These are phyloP conservation scores for Kuraishia hungarica DNA, from an alignment of 805 yeast genomes.

Conservation along the genomic window DNA sequence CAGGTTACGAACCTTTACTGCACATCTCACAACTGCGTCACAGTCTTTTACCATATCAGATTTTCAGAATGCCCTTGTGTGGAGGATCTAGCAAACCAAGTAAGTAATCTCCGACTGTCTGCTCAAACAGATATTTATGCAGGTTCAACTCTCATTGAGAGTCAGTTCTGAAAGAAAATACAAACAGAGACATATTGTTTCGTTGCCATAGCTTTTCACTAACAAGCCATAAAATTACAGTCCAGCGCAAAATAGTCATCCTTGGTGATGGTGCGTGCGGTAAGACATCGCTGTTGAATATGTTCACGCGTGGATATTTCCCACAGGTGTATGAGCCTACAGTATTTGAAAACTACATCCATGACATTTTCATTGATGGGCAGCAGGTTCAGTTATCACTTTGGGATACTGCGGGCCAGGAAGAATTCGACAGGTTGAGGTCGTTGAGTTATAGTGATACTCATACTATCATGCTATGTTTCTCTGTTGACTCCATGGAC, in stretches of 20 bases:
- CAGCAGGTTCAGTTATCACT: conserved; percentile 85
- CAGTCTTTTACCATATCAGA: background rate
- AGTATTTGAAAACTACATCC: conserved; percentile 94
- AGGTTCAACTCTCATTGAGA: too few relatives aligned
- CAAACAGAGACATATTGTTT: background rate
- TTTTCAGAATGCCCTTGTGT: conserved; percentile 30
- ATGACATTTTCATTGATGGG: conserved; percentile 92
- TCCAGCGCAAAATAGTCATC: conserved; percentile 88
- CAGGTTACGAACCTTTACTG: background rate
- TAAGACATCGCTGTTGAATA: conserved; percentile 88
- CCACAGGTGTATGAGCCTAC: conserved; percentile 99
- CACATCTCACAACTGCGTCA: background rate
- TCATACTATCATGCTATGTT: conserved; percentile 94
- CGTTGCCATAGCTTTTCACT: background rate
- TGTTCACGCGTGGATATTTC: conserved; percentile 94
- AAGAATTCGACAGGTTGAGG: conserved; percentile 91
- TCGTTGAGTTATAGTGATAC: conserved; percentile 92
- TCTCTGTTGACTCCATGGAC: conserved; percentile 88
- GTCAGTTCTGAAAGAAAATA: too few relatives aligned
- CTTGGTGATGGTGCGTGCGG: conserved; percentile 99
- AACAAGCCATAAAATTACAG: conserved; percentile 23
- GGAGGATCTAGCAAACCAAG: conserved; percentile 37
- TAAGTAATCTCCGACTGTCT: conserved; percentile 10
- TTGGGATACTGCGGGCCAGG: conserved; percentile 99
- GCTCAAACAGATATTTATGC: background rate